A percentile compares a stretch with the other conserved stretches of the same genome.
Conservation (phyloP, 2,329 filamentous ascomycete genomes). For the Aspergillus novofumigatus region DNA sequence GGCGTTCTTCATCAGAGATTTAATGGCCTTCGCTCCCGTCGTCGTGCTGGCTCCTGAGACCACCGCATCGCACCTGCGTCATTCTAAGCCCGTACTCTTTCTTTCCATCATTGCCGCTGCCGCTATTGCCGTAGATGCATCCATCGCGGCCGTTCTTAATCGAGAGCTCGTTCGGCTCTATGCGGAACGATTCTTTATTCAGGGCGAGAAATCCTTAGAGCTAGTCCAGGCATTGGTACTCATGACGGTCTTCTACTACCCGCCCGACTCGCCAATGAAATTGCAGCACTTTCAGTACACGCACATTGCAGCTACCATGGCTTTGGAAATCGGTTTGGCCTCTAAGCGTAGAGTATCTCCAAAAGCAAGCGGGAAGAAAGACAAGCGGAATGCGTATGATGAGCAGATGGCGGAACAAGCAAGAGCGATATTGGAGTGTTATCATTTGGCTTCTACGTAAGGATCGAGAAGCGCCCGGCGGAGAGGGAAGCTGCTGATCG, state of each 20-base stretch:
- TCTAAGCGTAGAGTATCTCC: constrained; percentile 26
- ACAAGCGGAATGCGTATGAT: constrained; percentile 16
- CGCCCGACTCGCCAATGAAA: constrained; percentile 45
- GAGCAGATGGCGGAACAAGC: constrained; percentile 33
- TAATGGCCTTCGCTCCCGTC: constrained; percentile 27
- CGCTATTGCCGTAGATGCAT: constrained; percentile 51
- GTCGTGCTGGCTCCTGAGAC: constrained; percentile 26
- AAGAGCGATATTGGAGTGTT: constrained; percentile 30
- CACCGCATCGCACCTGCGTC: constrained; percentile 28
- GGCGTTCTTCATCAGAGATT: constrained; percentile 28
- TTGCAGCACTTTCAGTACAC: constrained; percentile 51
- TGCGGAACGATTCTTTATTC: constrained; percentile 46
- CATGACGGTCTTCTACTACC: constrained; percentile 49
- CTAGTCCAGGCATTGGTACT: constrained; percentile 49
- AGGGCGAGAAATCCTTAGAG: constrained; percentile 50
- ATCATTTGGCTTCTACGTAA: constrained; percentile 32
- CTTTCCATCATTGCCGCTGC: constrained; percentile 66
- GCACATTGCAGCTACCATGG: constrained; percentile 51
- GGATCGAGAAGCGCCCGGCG: neutral
- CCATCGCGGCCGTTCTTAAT: constrained; percentile 43
- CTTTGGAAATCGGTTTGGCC: constrained; percentile 41
- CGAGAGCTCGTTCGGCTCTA: constrained; percentile 48
- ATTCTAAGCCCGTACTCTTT: constrained; percentile 61
- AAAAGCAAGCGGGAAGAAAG: constrained; percentile 10
- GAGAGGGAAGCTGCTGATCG: constrained; percentile 4